A percentile compares a stretch with the other conserved stretches of the same genome.
Evolutionary conservation across 805 yeast genomes (phyloP).

Genomic region (Metschnikowia reukaufii): DNA sequence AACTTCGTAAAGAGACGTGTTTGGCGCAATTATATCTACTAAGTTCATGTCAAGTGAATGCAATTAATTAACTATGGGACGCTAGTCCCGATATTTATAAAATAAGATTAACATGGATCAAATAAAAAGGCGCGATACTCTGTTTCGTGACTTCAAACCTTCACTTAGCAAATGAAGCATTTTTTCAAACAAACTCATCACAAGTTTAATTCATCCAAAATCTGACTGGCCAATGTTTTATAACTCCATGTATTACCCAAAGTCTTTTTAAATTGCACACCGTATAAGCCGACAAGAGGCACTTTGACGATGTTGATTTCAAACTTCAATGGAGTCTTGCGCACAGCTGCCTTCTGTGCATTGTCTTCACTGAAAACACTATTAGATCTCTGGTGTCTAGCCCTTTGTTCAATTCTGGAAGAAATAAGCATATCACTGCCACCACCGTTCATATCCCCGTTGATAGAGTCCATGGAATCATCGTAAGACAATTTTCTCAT

Average conservation of each 20-base stretch:
- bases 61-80: too few relatives aligned
- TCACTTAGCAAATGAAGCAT: constrained; percentile 1
- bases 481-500: constrained; percentile 41
- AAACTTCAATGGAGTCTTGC: constrained; percentile 66
- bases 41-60: too few relatives aligned
- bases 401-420: constrained; percentile 55
- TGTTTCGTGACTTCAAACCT: too few relatives aligned
- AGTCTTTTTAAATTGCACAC: constrained; percentile 91
- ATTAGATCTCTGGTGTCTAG: constrained; percentile 34
- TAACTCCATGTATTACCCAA: constrained; percentile 95
- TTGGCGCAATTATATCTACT: too few relatives aligned
- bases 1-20: too few relatives aligned
- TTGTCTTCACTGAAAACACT: constrained; percentile 22
- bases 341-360: constrained; percentile 11
- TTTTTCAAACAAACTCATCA: constrained; percentile 23
- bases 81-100: too few relatives aligned
- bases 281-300: constrained; percentile 84
- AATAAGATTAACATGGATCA: neutral
- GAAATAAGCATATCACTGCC: constrained; percentile 63
- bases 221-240: constrained; percentile 84
- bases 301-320: constrained; percentile 92
- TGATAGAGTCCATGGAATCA: constrained; percentile 61
- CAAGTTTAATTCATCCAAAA: constrained; percentile 68
- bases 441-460: constrained; percentile 47
- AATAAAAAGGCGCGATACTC: too few relatives aligned